Percentiles rank a stretch among this genome's conserved stretches.
Evolutionary conservation across 2,329 filamentous ascomycete genomes (phyloP).

Genomic region (Exophiala sp.): DNA sequence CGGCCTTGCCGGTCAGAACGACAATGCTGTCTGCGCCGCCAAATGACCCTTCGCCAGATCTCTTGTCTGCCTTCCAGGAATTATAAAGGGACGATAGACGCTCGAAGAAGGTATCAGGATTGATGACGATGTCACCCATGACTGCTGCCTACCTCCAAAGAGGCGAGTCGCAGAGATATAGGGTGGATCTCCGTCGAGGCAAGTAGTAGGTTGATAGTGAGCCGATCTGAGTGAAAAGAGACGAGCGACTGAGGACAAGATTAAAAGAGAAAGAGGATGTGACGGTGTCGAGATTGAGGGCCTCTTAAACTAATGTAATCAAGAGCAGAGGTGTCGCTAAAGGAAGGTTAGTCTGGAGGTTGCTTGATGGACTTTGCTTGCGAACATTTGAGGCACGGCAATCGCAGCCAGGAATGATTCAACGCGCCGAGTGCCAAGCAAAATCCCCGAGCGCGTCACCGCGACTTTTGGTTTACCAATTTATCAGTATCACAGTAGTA

Average conservation of each 20-base stretch:
- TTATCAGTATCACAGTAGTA: too few relatives aligned
- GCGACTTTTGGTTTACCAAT: too few relatives aligned
- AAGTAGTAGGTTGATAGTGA: not conserved
- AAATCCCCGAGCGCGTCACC: too few relatives aligned
- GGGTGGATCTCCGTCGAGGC: not conserved
- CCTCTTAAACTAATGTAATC: not conserved
- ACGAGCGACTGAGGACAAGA: not conserved
- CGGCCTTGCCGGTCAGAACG: slow-evolving; percentile 91
- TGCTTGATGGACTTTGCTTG: not conserved
- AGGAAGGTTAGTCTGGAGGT: too few relatives aligned
- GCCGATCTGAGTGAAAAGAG: not conserved
- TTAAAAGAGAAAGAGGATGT: not conserved
- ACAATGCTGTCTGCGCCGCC: slow-evolving; percentile 81
- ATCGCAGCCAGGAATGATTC: too few relatives aligned
- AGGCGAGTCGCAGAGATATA: slow-evolving; percentile 8
- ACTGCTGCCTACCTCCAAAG: slow-evolving; percentile 27
- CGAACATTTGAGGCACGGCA: too few relatives aligned
- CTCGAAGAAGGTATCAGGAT: slow-evolving; percentile 89
- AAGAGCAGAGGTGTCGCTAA: not conserved
- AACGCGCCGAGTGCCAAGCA: too few relatives aligned
- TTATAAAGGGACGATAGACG: slow-evolving; percentile 81
- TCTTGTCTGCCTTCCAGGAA: slow-evolving; percentile 95
- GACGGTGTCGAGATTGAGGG: too few relatives aligned
- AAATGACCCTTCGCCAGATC: slow-evolving; percentile 71
- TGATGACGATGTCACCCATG: slow-evolving; percentile 84